phyloP scores from a whole-genome alignment of 2,329 filamentous ascomycete genomes.

The Escovopsis sp. region DNA sequence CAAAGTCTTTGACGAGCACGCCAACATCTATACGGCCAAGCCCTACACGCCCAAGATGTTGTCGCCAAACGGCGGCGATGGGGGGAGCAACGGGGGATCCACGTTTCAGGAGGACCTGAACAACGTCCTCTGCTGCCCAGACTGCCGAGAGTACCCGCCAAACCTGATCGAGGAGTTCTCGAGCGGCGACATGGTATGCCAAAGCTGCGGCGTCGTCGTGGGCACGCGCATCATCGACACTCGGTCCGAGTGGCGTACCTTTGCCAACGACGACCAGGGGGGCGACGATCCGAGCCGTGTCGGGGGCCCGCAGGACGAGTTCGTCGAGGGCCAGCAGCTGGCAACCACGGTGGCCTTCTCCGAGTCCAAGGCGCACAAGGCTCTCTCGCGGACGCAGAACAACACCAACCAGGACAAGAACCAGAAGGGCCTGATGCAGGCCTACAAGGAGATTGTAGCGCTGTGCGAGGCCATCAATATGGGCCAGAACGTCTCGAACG shows the following conservation, averaged over 20 bases:
- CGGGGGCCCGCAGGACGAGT: constrained; percentile 78
- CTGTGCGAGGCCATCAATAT: constrained; percentile 77
- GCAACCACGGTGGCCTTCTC: constrained; percentile 78
- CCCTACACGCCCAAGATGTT: constrained; percentile 32
- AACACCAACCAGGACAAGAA: constrained; percentile 73
- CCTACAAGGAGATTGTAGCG: constrained; percentile 78
- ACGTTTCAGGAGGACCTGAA: constrained; percentile 72
- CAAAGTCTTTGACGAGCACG: constrained; percentile 24
- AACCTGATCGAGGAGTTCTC: constrained; percentile 89
- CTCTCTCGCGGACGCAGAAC: constrained; percentile 72
- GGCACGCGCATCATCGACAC: constrained; percentile 87
- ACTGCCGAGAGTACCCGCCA: constrained; percentile 85
- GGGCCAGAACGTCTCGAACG: constrained; percentile 67
- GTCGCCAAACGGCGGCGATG: constrained; percentile 19
- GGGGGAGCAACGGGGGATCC: constrained; percentile 8
- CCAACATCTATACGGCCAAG: constrained; percentile 28
- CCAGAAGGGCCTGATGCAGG: constrained; percentile 65
- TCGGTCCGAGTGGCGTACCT: constrained; percentile 95
- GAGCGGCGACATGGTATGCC: constrained; percentile 83
- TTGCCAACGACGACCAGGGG: constrained; percentile 94
- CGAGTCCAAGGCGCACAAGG: constrained; percentile 54
- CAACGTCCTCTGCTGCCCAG: constrained; percentile 69
- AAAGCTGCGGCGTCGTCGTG: constrained; percentile 78
- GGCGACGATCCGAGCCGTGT: constrained; percentile 97
- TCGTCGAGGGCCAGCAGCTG: constrained; percentile 80